These are phyloP conservation scores for Ganoderma meredithae DNA, from an alignment of 1,284 basidiomycete genomes.

Conservation along the genomic window DNA sequence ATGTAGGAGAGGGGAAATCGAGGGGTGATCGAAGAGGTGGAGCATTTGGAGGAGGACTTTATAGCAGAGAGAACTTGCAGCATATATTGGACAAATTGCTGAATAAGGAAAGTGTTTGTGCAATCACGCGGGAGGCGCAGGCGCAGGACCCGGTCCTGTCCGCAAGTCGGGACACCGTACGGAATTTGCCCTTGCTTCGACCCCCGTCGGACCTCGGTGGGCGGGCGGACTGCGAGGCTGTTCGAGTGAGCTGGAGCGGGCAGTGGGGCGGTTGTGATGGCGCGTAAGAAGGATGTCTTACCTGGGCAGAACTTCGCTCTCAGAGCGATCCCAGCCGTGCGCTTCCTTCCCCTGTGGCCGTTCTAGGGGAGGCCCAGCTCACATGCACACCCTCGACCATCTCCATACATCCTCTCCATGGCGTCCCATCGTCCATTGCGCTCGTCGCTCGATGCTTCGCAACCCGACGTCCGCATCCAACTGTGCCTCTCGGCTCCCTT, in stretches of 20 bases:
- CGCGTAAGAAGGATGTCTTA: conserved; percentile 7
- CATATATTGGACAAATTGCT: conserved; percentile 32
- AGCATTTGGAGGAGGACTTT: conserved; percentile 30
- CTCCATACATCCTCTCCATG: conserved; percentile 1
- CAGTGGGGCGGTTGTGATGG: conserved; percentile 13
- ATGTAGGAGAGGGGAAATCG: conserved; percentile 21
- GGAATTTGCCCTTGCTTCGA: conserved; percentile 16
- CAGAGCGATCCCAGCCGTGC: conserved; percentile 20
- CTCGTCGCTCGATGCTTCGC: not conserved
- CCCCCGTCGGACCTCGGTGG: conserved; percentile 15
- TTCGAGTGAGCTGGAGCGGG: not conserved
- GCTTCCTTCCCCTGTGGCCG: conserved; percentile 24
- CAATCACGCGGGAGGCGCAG: conserved; percentile 31
- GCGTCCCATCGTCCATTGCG: not conserved
- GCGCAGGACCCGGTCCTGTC: conserved; percentile 36
- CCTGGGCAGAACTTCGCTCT: not conserved
- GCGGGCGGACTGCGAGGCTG: conserved; percentile 7
- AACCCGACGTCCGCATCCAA: not conserved
- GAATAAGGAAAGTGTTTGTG: conserved; percentile 28
- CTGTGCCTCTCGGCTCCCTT: not conserved
- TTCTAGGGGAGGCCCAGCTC: conserved; percentile 18
- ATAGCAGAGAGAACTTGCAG: conserved; percentile 35
- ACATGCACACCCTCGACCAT: conserved; percentile 21
- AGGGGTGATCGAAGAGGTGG: conserved; percentile 28
- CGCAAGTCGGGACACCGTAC: conserved; percentile 37